Base-by-base conservation (phyloP, 108 stramenopile species). In the Nannochloropsis oceanica region DNA sequence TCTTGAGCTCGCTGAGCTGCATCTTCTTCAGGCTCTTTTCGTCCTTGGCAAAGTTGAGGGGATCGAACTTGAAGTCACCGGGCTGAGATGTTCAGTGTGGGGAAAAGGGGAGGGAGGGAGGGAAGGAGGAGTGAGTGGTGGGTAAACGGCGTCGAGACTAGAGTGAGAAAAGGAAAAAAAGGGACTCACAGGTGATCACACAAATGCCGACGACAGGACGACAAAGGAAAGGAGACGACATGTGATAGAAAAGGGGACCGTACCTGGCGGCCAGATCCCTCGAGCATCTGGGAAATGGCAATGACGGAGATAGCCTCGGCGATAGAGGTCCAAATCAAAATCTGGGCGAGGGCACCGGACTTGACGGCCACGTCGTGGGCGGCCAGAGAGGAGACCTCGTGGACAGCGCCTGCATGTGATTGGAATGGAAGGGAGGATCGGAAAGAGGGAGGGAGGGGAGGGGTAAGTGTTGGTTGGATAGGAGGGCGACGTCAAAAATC, bases 41-140 rank as follows among this genome's bases (percentile, higher is more conserved):
- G 89, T 80, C 46, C 84, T 86, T 89, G 86, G 84, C 82, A 13
- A 94, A 92, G n/a, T 90, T 87, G 80, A 94, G 92, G 83, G 95
- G 95, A 84, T 96, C 97, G 43, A 96, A 91, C 43, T 95, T 95
- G 84, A 96, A 97, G 93, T 97, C 91, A 44, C 97, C 96, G 25
- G 97, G 94, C 43, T 3, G n/a, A 9, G 34, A 3, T 5, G 34
- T 34, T 34, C 34, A 5, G n/a, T n/a, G n/a, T n/a, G n/a, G n/a
- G n/a, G n/a, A n/a, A n/a, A n/a, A n/a, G n/a, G n/a, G n/a, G n/a
- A n/a, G n/a, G n/a, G n/a, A n/a, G 34, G 34, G 34, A 34, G 34
- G 34, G 34, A 34, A 34, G 34, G 34, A 34, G 5, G 34, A 34
- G 34, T 34, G 34, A 34, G 34, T 34, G 34, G 34, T 34, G 1